Conservation (phyloP, 2,329 filamentous ascomycete species). For the Microcera coccophila region DNA sequence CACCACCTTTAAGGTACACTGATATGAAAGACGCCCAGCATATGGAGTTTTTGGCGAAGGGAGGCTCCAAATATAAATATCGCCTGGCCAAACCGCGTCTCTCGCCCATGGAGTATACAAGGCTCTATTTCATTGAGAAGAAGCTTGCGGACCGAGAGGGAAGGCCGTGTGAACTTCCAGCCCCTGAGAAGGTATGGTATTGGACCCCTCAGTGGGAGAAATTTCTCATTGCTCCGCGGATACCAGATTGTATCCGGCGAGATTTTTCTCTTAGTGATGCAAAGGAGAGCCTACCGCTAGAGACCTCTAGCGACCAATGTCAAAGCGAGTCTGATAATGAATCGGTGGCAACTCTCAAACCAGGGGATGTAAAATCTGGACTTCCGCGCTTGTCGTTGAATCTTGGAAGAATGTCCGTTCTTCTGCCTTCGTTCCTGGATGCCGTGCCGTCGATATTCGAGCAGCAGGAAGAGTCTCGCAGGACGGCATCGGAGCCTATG, state of each 20-base stretch:
- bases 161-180: constrained; percentile 27
- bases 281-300: not conserved
- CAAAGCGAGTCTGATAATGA: constrained; percentile 18
- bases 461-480: too few species aligned
- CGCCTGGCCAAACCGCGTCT: constrained; percentile 29
- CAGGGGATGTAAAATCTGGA: constrained; percentile 3
- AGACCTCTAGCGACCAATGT: not conserved
- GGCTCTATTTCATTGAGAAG: constrained; percentile 34
- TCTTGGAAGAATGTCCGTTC: constrained; percentile 22
- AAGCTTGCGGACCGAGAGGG: constrained; percentile 25
- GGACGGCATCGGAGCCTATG: too few species aligned
- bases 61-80: constrained; percentile 3
- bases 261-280: constrained; percentile 1
- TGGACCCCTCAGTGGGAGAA: constrained; percentile 36
- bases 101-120: constrained; percentile 40
- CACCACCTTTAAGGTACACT: too few species aligned
- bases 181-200: constrained; percentile 28
- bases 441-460: too few species aligned
- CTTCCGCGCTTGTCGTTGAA: constrained; percentile 33
- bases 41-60: constrained; percentile 3
- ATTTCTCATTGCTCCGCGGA: constrained; percentile 35
- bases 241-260: constrained; percentile 28
- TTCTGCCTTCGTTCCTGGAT: not conserved
- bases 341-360: constrained; percentile 16
- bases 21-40: too few species aligned